Evolutionary conservation across 2,329 filamentous ascomycete species (phyloP).

Genomic region (Fusarium vanettenii): DNA sequence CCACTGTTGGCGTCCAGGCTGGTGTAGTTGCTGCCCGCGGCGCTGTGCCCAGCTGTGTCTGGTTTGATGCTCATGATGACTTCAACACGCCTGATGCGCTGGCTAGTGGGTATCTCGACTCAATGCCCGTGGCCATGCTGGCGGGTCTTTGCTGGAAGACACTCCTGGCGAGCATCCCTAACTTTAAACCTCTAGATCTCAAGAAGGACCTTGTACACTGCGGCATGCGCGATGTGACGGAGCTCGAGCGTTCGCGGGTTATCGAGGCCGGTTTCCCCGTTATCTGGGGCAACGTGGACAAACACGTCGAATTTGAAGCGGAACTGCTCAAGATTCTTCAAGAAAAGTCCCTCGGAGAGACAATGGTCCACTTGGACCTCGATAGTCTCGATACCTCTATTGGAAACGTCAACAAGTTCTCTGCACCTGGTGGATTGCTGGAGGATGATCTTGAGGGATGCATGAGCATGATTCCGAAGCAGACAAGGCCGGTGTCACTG

Average conservation of each 20-base stretch:
- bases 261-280: slow-evolving; percentile 44
- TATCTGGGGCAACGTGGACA: slow-evolving; percentile 43
- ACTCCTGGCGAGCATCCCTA: slow-evolving; percentile 34
- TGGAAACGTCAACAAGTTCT: slow-evolving; percentile 51
- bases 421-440: slow-evolving; percentile 48
- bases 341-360: slow-evolving; percentile 17
- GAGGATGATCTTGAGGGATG: slow-evolving; percentile 40
- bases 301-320: slow-evolving; percentile 26
- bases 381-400: slow-evolving; percentile 49
- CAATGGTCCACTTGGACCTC: slow-evolving; percentile 51
- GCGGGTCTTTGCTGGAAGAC: slow-evolving; percentile 41
- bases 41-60: slow-evolving; percentile 48
- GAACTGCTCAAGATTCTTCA: slow-evolving; percentile 16
- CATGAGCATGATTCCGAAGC: slow-evolving; percentile 19
- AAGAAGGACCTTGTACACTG: slow-evolving; percentile 34
- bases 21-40: slow-evolving; percentile 40
- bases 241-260: slow-evolving; percentile 46
- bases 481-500: slow-evolving; percentile 30
- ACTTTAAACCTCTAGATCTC: slow-evolving; percentile 32
- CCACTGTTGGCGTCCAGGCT: slow-evolving; percentile 50
- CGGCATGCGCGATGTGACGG: slow-evolving; percentile 45
- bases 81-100: slow-evolving; percentile 45
- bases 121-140: slow-evolving; percentile 44
- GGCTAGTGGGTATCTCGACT: slow-evolving; percentile 43
- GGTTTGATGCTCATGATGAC: slow-evolving; percentile 59